Evolutionary conservation across 75 land plant species (phyloP), one percentile per base, ranked within the genome.

Genomic region (Larix kaempferi): DNA sequence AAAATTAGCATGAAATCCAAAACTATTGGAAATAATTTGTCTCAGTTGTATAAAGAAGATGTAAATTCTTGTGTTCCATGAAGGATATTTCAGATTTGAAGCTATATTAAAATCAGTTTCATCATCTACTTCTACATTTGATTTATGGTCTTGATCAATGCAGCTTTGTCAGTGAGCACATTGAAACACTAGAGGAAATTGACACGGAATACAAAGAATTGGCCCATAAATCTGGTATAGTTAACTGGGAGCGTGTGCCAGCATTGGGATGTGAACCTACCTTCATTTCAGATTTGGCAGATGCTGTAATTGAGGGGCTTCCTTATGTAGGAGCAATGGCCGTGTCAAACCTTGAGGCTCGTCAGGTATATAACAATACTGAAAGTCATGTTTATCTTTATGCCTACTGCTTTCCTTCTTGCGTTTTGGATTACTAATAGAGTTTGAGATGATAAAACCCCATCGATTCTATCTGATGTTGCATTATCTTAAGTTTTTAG

Each of bases 241-340:
- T 81, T 86, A 87, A 95, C 56, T 98, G 98, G 98, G 98, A 94
- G 10, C 98, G 99, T 54, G 99, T 98, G 44, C 99, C 99, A 75
- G 99, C 99, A 1, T 80, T 98, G 61, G 98, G 98, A 37, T 93
- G 96, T 80, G 99, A 98, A 66, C 87, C 96, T 5, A 85, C 84
- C 39, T 98, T 98, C 79, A 98, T 98, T 64, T 84, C 91, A 19
- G 99, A 98, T 87, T 87, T 98, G 77, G 99, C 99, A 75, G 99
- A 98, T 86, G 99, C 99, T 57, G 98, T 98, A 7, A 91, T 95
- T 76, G 99, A 98, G 78, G 93, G 93, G 67, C 94, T 98, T 19
- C 99, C 99, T 12, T 95, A 98, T 85, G 96, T 98, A 22, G 99
- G 99, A 59, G 99, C 99, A 16, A 98, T 98, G 99, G 99, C 99